Percentiles rank a stretch among this genome's conserved stretches.
phyloP scores from a whole-genome alignment of 208 protist genomes.

The Plasmodiophora brassicae region DNA sequence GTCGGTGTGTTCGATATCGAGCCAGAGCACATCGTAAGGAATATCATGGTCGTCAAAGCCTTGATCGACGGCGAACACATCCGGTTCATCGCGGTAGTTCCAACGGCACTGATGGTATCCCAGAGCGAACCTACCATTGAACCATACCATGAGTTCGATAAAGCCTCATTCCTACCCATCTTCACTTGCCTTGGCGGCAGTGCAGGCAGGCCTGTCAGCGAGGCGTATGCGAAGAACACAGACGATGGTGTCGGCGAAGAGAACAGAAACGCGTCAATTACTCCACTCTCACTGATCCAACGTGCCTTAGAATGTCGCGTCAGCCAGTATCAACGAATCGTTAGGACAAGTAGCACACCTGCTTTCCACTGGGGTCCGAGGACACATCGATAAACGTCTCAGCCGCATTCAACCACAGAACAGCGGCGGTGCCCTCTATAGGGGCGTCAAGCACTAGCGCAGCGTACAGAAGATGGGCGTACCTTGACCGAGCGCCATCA shows the following conservation, averaged over 20 bases:
- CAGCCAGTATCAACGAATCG: constrained; percentile 12
- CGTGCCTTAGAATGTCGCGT: constrained; percentile 47
- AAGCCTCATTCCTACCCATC: too few relatives aligned
- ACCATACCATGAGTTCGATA: too few relatives aligned
- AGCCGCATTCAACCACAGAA: constrained; percentile 88
- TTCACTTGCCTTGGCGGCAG: constrained; percentile 79
- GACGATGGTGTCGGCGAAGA: constrained; percentile 72
- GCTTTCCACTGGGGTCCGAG: constrained; percentile 30
- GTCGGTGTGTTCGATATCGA: constrained; percentile 98
- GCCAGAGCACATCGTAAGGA: constrained; percentile 89
- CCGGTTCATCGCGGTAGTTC: constrained; percentile 84
- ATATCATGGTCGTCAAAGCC: constrained; percentile 35
- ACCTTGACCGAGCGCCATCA: constrained; percentile 80
- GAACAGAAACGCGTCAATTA: constrained; percentile 93
- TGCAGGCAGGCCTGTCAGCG: constrained; percentile 79
- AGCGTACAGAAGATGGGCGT: not conserved
- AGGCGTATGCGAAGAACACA: constrained; percentile 82
- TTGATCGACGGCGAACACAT: constrained; percentile 62
- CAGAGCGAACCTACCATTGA: constrained; percentile 70
- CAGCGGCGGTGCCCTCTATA: not conserved
- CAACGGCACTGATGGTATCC: constrained; percentile 96
- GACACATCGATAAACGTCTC: constrained; percentile 69
- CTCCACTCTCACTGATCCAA: constrained; percentile 83
- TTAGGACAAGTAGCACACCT: constrained; percentile 19
- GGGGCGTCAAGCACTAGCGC: constrained; percentile 13